Evolutionary conservation across 2,329 filamentous ascomycete species (phyloP).

Genomic region (Tricladium varicosporioides): DNA sequence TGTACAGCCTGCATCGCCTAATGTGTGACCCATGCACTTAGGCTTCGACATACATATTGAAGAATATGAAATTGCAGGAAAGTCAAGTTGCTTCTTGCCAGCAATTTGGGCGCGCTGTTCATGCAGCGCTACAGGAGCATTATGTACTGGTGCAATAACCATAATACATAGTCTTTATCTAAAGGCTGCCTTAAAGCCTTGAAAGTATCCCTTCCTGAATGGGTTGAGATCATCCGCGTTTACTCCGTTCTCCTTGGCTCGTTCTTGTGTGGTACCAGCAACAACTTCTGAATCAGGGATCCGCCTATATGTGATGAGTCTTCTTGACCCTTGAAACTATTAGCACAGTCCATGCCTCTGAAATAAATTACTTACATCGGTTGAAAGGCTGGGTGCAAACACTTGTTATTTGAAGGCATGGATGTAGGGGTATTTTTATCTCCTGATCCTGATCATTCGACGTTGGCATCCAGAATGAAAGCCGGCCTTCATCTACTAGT

Average conservation of each 20-base stretch:
- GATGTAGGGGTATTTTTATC: slow-evolving; percentile 74
- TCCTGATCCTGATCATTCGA: slow-evolving; percentile 76
- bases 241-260: slow-evolving; percentile 40
- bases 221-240: slow-evolving; percentile 66
- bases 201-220: slow-evolving; percentile 55
- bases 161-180: slow-evolving; percentile 9
- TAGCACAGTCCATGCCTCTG: slow-evolving; percentile 10
- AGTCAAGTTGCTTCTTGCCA: no score
- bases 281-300: slow-evolving; percentile 58
- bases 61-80: no score
- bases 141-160: no score
- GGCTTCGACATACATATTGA: no score
- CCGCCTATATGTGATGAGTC: slow-evolving; percentile 82
- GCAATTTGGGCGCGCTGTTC: no score
- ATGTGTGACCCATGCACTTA: no score
- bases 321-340: slow-evolving; percentile 67
- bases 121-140: no score
- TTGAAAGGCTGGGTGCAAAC: slow-evolving; percentile 86
- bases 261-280: slow-evolving; percentile 26
- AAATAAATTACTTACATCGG: slow-evolving; percentile 60
- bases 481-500: slow-evolving; percentile 73
- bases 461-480: slow-evolving; percentile 98
- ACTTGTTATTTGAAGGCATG: slow-evolving; percentile 68
- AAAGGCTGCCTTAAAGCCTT: slow-evolving; percentile 37
- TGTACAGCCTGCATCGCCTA: no score